Base-by-base conservation (phyloP, 2,329 filamentous ascomycete species). In the Aspergillus versicolor region DNA sequence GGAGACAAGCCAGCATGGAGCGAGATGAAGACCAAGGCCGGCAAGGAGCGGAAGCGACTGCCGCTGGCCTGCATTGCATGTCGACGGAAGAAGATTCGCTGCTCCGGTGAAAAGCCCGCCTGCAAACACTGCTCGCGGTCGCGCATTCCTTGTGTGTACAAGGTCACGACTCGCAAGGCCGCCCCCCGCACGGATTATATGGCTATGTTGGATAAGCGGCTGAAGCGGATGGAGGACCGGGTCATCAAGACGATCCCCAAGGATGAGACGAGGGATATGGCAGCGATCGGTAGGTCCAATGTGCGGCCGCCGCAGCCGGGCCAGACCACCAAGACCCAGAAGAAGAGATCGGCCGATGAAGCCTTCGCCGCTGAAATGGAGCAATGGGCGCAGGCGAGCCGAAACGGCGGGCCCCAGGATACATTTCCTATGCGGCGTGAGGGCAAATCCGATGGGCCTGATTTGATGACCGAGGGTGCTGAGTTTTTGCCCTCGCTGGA, bases 221-320 rank as follows among this genome's bases (percentile, higher is more conserved):
- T 97, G 64, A 97, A 96, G 79, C 84, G 93, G 56, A 97, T 97
- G 94, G 94, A 99, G 75, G 93, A 97, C 68, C 88, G 93, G 56
- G 94, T 97, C 61, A 95, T 97, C 77, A 96, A 96, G 73, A 88
- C 93, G 57, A 89, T 97, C 27, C 93, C 94, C 0, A 96, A 93
- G 70, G 84, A 91, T 42, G 92, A 95, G 62, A 83, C 90, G 61
- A 87, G 89, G 42, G 79, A 85, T 24, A 81, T 88, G 57, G 79
- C 83, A 8, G 80, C 82, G 7, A 88, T 96, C 38, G 88, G 88
- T 5, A 83, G 94, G 57, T 92, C 92, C 11, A 83, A 91, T 6
- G 90, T 97, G 34, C 96, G 93, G 69, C 93, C 93, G 13, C 83
- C 88, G 13, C 87, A 75, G 76, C 88, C 68, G 70, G 87, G 64